A percentile compares a stretch with the other conserved stretches of the same genome.
Evolutionary conservation across 176 grass and related monocot species (phyloP).

Genomic region (Aegilops tauschii): DNA sequence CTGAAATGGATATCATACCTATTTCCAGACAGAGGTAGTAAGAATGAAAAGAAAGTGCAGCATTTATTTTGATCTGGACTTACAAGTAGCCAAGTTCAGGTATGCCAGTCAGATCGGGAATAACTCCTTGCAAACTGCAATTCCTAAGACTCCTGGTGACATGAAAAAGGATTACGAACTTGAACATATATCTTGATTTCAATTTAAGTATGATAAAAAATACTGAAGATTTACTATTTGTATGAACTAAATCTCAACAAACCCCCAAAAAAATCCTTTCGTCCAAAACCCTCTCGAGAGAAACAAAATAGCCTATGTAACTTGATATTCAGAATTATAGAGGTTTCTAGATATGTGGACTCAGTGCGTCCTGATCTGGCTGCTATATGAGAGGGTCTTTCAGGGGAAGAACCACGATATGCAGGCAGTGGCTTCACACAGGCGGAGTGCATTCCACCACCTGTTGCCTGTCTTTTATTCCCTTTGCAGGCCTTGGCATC

Average conservation of each 20-base stretch:
- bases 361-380: too few relatives aligned
- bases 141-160: slow-evolving; percentile 89
- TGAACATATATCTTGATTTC: slow-evolving; percentile 17
- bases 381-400: neutral
- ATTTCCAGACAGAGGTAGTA: neutral
- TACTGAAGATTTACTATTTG: neutral
- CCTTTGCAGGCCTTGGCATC: neutral
- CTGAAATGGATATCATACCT: too few relatives aligned
- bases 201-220: neutral
- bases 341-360: too few relatives aligned
- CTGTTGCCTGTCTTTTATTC: neutral
- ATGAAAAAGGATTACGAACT: slow-evolving; percentile 14
- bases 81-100: slow-evolving; percentile 73
- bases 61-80: slow-evolving; percentile 31
- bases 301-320: too few relatives aligned
- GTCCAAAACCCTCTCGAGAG: too few relatives aligned
- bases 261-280: neutral
- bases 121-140: slow-evolving; percentile 76
- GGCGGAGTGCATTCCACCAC: neutral
- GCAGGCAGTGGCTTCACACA: neutral
- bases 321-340: too few relatives aligned
- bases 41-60: slow-evolving; percentile 2
- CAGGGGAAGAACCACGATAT: neutral
- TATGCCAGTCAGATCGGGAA: slow-evolving; percentile 72
- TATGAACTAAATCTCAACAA: neutral